Conservation (phyloP, 768 basidiomycete genomes). For the Phylloporus rhodoxanthus region DNA sequence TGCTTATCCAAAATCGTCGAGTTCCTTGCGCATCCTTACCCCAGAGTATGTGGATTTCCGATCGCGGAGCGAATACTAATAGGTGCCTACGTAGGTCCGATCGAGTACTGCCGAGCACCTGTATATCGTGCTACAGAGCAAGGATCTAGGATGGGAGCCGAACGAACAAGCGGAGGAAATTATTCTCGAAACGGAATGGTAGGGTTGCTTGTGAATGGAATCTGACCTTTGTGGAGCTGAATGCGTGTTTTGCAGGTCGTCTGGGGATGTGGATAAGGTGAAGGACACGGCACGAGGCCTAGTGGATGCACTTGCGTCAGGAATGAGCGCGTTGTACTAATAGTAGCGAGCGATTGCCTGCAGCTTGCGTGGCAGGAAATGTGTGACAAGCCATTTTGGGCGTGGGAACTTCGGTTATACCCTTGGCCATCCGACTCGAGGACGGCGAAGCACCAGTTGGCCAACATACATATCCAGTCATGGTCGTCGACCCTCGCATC, state of each 20-base stretch:
- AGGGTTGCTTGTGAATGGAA: conserved; percentile 19
- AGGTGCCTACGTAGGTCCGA: conserved; percentile 51
- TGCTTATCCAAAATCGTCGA: conserved; percentile 42
- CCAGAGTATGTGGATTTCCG: conserved; percentile 50
- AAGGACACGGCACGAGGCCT: conserved; percentile 40
- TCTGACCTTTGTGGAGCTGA: conserved; percentile 19
- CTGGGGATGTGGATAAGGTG: conserved; percentile 33
- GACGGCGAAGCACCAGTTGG: conserved; percentile 8
- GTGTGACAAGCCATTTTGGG: conserved; percentile 5
- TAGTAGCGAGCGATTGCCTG: background rate
- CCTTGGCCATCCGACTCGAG: background rate
- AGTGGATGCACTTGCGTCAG: conserved; percentile 33
- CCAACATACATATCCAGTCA: conserved; percentile 18
- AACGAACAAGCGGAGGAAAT: conserved; percentile 58
- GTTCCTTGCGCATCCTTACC: conserved; percentile 77
- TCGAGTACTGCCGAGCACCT: conserved; percentile 77
- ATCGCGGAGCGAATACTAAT: conserved; percentile 9
- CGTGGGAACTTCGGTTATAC: conserved; percentile 21
- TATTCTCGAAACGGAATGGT: conserved; percentile 82
- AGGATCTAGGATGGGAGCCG: conserved; percentile 59
- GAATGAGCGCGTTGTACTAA: conserved; percentile 24
- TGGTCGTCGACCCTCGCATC: conserved; percentile 50
- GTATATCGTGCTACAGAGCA: conserved; percentile 69
- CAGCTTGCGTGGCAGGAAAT: background rate
- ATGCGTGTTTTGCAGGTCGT: conserved; percentile 42